Conservation (phyloP, 148 eudicot species). For the Rhododendron griersonianum region DNA sequence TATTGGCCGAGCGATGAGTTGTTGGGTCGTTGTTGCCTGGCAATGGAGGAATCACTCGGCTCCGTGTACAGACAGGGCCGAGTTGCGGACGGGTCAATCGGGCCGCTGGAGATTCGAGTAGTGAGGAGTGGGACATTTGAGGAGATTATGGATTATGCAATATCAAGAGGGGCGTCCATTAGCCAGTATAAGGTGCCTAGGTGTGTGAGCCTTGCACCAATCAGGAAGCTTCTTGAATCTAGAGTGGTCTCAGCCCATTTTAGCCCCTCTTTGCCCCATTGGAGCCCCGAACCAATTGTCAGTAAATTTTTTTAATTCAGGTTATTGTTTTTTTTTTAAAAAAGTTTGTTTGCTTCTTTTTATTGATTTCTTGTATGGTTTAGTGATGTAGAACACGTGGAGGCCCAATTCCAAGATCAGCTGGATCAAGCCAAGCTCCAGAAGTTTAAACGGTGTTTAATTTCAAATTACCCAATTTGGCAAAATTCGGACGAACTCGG, state of each 20-base stretch:
- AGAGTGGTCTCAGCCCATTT: slow-evolving; percentile 64
- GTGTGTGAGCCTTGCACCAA: slow-evolving; percentile 75
- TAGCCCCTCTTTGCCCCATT: slow-evolving; percentile 55
- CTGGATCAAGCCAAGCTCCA: no score
- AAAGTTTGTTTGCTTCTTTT: not conserved
- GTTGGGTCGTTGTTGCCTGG: slow-evolving; percentile 54
- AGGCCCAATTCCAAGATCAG: no score
- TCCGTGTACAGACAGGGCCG: slow-evolving; percentile 67
- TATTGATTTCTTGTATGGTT: not conserved
- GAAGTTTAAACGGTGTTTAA: no score
- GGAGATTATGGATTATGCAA: slow-evolving; percentile 77
- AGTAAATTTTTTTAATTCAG: slow-evolving; percentile 7
- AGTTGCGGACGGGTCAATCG: slow-evolving; percentile 57
- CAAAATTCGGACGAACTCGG: no score
- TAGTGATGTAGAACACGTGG: not conserved
- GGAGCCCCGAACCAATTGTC: slow-evolving; percentile 64
- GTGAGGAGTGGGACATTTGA: slow-evolving; percentile 73
- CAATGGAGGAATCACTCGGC: slow-evolving; percentile 70
- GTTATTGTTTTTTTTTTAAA: not conserved
- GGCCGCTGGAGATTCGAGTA: slow-evolving; percentile 70
- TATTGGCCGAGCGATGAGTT: slow-evolving; percentile 34
- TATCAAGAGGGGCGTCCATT: slow-evolving; percentile 77
- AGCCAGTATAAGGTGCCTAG: slow-evolving; percentile 79
- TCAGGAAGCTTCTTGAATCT: slow-evolving; percentile 68
- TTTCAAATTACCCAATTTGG: no score